Evolutionary conservation across 192 early-diverging fungal genomes (phyloP).

Genomic region (Dissophora ornata): DNA sequence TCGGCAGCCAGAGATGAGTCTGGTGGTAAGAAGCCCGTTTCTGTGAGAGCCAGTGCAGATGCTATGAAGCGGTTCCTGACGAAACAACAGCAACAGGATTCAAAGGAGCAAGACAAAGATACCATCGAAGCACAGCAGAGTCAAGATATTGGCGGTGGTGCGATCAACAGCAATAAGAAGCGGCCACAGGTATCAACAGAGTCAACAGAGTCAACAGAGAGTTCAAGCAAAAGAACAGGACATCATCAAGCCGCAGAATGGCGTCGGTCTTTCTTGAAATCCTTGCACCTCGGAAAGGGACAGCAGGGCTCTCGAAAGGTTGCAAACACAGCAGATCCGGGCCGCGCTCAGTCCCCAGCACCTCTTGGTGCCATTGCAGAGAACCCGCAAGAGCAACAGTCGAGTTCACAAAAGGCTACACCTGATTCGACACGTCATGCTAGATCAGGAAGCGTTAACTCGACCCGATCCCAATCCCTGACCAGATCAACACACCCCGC

Average conservation of each 20-base stretch:
- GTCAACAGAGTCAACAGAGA: background rate
- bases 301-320: background rate
- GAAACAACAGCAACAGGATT: background rate
- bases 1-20: background rate
- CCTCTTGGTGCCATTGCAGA: background rate
- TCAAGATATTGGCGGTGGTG: slow-evolving; percentile 5
- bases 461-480: slow-evolving; percentile 28
- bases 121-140: background rate
- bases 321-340: background rate
- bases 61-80: slow-evolving; percentile 34
- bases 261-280: slow-evolving; percentile 37
- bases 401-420: background rate
- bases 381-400: background rate
- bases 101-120: background rate
- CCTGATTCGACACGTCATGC: background rate
- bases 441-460: slow-evolving; percentile 17
- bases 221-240: slow-evolving; percentile 6
- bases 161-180: slow-evolving; percentile 23
- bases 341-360: background rate
- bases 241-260: slow-evolving; percentile 17
- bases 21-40: slow-evolving; percentile 4
- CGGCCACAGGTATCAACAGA: slow-evolving; percentile 13
- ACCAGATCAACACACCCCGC: slow-evolving; percentile 34
- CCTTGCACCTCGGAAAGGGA: slow-evolving; percentile 37
- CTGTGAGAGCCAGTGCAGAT: slow-evolving; percentile 21